phyloP scores from a whole-genome alignment of 1,139 yeast genomes.

The Candida sp. region DNA sequence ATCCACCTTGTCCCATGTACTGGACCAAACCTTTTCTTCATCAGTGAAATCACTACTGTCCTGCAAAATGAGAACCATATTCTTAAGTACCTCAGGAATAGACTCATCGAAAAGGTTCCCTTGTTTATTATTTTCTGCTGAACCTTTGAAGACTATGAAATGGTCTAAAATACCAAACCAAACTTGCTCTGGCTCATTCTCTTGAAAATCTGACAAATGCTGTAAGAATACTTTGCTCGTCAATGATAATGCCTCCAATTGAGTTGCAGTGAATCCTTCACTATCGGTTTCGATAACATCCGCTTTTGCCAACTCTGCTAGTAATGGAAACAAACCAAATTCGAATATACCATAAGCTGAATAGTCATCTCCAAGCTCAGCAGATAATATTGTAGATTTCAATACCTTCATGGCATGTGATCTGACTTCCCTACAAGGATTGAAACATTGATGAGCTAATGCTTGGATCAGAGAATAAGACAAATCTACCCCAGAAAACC shows the following conservation, averaged over 20 bases:
- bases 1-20: constrained; percentile 43
- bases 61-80: constrained; percentile 43
- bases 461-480: constrained; percentile 71
- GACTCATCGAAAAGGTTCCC: constrained; percentile 49
- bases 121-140: constrained; percentile 24
- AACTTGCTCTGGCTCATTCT: constrained; percentile 20
- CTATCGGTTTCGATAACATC: constrained; percentile 67
- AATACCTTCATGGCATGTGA: constrained; percentile 58
- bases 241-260: constrained; percentile 62
- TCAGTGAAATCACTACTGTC: constrained; percentile 20
- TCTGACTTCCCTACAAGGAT: constrained; percentile 80
- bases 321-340: constrained; percentile 70
- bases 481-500: constrained; percentile 27
- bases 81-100: constrained; percentile 61
- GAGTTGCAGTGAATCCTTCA: constrained; percentile 61
- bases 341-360: constrained; percentile 61
- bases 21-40: constrained; percentile 24
- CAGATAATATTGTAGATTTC: constrained; percentile 41
- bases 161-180: constrained; percentile 38
- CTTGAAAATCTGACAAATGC: constrained; percentile 22
- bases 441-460: constrained; percentile 82
- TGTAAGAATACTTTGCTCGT: constrained; percentile 73
- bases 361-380: constrained; percentile 22
- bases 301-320: constrained; percentile 61
- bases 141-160: constrained; percentile 23